These are phyloP conservation scores for Uronychia binucleata DNA, from an alignment of 73 alveolate species.

Conservation along the genomic window DNA sequence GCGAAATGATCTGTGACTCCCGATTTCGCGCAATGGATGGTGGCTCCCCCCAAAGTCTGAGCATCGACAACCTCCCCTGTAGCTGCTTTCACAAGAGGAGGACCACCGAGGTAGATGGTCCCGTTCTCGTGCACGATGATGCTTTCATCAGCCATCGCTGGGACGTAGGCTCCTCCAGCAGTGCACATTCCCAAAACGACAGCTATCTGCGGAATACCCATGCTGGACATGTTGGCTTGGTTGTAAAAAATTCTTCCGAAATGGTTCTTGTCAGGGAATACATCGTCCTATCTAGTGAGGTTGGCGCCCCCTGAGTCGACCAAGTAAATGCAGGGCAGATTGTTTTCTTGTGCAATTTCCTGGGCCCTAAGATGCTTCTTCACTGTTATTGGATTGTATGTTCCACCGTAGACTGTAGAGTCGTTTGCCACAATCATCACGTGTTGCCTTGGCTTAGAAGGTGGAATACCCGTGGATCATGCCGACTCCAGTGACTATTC, in stretches of 20 bases:
- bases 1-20: slow-evolving; percentile 97
- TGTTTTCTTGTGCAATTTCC: slow-evolving; percentile 94
- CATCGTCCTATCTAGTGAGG: slow-evolving; percentile 79
- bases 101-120: slow-evolving; percentile 96
- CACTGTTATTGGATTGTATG: slow-evolving; percentile 95
- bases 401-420: slow-evolving; percentile 94
- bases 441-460: slow-evolving; percentile 21
- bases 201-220: slow-evolving; percentile 84
- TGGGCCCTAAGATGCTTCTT: slow-evolving; percentile 96
- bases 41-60: slow-evolving; percentile 93
- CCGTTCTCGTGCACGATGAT: slow-evolving; percentile 94
- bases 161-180: slow-evolving; percentile 99
- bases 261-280: slow-evolving; percentile 93
- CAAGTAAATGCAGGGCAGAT: slow-evolving; percentile 93
- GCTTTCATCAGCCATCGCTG: slow-evolving; percentile 97
- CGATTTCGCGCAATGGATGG: slow-evolving; percentile 85
- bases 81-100: slow-evolving; percentile 97
- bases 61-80: slow-evolving; percentile 94
- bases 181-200: slow-evolving; percentile 95
- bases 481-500: slow-evolving; percentile 94
- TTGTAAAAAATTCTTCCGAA: slow-evolving; percentile 96
- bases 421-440: slow-evolving; percentile 94
- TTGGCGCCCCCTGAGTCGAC: slow-evolving; percentile 98
- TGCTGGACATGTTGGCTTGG: slow-evolving; percentile 84
- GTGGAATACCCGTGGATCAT: slow-evolving; percentile 65